Evolutionary conservation across 2,329 filamentous ascomycete species (phyloP), one percentile per base, ranked within the genome.

Genomic region (Gliomastix tumulicola): DNA sequence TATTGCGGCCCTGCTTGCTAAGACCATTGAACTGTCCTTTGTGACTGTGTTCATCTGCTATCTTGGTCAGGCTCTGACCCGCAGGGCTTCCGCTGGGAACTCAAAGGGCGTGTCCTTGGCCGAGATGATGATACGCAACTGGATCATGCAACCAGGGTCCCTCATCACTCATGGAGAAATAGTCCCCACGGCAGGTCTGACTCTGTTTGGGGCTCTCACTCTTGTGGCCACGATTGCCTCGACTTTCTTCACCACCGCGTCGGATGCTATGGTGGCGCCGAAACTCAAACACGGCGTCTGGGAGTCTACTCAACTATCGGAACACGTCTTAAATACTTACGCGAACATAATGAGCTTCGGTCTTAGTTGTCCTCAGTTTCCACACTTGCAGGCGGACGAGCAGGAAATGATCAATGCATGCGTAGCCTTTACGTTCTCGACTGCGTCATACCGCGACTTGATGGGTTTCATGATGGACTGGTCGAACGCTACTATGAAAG

Each of bases 31-130:
- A 57, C 53, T 89, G 44, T 79, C 81, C 0, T 90, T 88, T 49
- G 83, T 87, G 4, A 87, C 84, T 0, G 79, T 86, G 0, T 84
- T 87, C 41, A 81, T 89, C 2, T 74, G 81, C 0, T 84, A 84
- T 37, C 54, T 89, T 0, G 86, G 86, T 0, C 86, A 92, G 53
- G 74, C 84, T 0, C 59, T 90, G 12, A 87, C 76, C 15, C 69
- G 82, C 16, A 65, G 82, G 37, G 81, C 84, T 0, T 73, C 86
- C 38, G 69, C 71, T 18, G 71, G 69, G 37, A 64, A 69, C 8
- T 73, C 76, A 1, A 61, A 65, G 4, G 85, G 85, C 3, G 72
- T 89, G 40, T 86, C 78, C 0, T 69, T 90, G 13, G 80, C 85
- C 0, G 84, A 90, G 50, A 76, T 89, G 64, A 81, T 73, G 13